Evolutionary conservation across 2,329 filamentous ascomycete genomes (phyloP), one percentile per base, ranked within the genome.

Genomic region (Scolecobasidium constrictum): DNA sequence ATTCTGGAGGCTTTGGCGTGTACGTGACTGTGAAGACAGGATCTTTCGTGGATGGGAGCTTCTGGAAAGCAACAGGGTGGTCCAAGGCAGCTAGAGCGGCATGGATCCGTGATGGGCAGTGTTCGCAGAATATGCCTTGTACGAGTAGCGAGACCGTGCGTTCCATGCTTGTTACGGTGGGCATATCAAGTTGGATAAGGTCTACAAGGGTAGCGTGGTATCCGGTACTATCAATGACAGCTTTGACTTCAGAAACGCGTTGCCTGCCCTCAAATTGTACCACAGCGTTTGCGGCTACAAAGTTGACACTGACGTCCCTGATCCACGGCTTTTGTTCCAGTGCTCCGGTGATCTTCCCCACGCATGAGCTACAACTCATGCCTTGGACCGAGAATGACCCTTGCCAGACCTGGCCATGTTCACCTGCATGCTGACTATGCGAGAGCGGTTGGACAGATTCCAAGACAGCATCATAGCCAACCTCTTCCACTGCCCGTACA

Each of bases 1-100:
- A 76, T 1, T 52, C 56, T 0, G 86, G 83, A 3, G 78, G 68
- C 2, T 73, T 58, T 0, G 88, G 86, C 0, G 66, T 66, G 54
- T 95, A 95, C 3, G 65, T 72, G 42, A 94, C 56, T 50, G 72
- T 80, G 35, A 94, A 54, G 21, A 87, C 73, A 0, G 86, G 83
- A 16, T 73, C 67, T 26, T 79, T 62, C 19, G 75, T 61, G 1
- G 78, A 78, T 1, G 78, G 19, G 75, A 61, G 1, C 77, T 78
- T 2, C 77, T 71, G 15, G 66, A 60, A 64, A 31, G 78, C 57
- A 12, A 87, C 62, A n/a, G 26, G 26, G n/a, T 31, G 26, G 3
- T 67, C 61, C 1, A 85, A 57, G 2, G 62, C 42, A 5, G 61
- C 50, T 12, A 86, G 59, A 3, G 68, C 72, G 26, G 65, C 66